Conservation (phyloP, 2,329 filamentous ascomycete species). For the Cladosporium sp. region DNA sequence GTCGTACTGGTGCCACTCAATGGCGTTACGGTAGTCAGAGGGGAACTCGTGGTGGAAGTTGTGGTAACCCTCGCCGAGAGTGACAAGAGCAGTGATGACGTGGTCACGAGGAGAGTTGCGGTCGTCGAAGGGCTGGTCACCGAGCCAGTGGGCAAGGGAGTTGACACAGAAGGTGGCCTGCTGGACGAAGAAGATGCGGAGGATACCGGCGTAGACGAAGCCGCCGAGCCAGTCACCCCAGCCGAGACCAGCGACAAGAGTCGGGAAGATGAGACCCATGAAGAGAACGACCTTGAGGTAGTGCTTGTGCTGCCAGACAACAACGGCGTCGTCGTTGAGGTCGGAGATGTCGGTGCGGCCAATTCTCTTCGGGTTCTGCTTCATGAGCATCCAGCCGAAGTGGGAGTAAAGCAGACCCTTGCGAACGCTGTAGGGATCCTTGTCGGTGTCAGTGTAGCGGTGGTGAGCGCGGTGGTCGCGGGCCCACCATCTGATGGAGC, state of each 20-base stretch:
- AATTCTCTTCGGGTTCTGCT: conserved; percentile 86
- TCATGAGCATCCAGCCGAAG: conserved; percentile 88
- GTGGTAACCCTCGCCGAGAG: conserved; percentile 85
- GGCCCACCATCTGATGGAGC: conserved; percentile 86
- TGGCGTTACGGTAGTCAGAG: conserved; percentile 87
- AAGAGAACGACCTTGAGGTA: conserved; percentile 74
- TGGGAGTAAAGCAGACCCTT: conserved; percentile 83
- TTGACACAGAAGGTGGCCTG: conserved; percentile 93
- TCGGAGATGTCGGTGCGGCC: conserved; percentile 86
- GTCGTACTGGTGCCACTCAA: conserved; percentile 88
- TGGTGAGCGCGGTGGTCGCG: conserved; percentile 83
- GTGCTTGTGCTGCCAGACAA: conserved; percentile 83
- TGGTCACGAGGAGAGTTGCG: conserved; percentile 87
- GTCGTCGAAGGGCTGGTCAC: conserved; percentile 89
- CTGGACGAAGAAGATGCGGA: conserved; percentile 85
- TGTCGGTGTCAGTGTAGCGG: conserved; percentile 87
- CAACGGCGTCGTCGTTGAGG: conserved; percentile 78
- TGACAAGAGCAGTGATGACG: conserved; percentile 78
- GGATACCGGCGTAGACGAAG: conserved; percentile 78
- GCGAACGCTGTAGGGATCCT: conserved; percentile 86
- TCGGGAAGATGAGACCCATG: conserved; percentile 75
- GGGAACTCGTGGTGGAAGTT: conserved; percentile 97
- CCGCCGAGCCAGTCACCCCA: conserved; percentile 81
- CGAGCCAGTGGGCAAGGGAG: conserved; percentile 84
- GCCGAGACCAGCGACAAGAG: conserved; percentile 63